Evolutionary conservation across 345 rosid genomes (phyloP).

Genomic region (Turritis glabra): DNA sequence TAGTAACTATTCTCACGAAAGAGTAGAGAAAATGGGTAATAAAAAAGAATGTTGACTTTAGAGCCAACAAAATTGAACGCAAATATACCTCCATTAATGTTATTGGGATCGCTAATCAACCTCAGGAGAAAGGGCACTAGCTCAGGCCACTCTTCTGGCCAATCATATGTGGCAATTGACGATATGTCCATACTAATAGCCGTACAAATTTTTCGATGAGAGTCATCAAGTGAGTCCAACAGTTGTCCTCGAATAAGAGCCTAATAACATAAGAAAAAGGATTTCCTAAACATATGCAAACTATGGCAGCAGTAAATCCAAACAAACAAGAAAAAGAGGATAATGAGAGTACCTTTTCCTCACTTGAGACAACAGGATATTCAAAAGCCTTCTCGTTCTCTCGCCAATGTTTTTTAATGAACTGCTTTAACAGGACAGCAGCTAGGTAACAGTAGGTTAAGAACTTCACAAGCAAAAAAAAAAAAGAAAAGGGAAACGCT

Average conservation of each 20-base stretch:
- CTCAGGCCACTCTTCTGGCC: conserved; percentile 96
- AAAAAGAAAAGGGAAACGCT: neutral
- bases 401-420: conserved; percentile 87
- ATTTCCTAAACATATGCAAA: neutral
- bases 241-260: conserved; percentile 71
- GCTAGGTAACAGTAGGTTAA: conserved; percentile 80
- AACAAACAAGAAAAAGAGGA: conserved; percentile 8
- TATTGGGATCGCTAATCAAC: conserved; percentile 61
- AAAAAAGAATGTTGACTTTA: neutral
- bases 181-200: conserved; percentile 88
- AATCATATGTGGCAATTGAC: conserved; percentile 74
- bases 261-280: conserved; percentile 47
- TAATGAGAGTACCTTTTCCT: conserved; percentile 62
- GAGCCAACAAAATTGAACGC: neutral
- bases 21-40: neutral
- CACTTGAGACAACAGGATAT: conserved; percentile 65
- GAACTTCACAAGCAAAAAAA: conserved; percentile 20
- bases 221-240: conserved; percentile 70
- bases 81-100: conserved; percentile 66
- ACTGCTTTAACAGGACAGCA: conserved; percentile 89
- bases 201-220: conserved; percentile 77
- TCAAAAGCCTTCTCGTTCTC: conserved; percentile 82
- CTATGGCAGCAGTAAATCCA: neutral
- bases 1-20: conserved; percentile 8
- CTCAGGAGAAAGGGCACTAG: conserved; percentile 72